phyloP scores from a whole-genome alignment of 2,329 filamentous ascomycete species.

The Dryadomyces quercivorus region DNA sequence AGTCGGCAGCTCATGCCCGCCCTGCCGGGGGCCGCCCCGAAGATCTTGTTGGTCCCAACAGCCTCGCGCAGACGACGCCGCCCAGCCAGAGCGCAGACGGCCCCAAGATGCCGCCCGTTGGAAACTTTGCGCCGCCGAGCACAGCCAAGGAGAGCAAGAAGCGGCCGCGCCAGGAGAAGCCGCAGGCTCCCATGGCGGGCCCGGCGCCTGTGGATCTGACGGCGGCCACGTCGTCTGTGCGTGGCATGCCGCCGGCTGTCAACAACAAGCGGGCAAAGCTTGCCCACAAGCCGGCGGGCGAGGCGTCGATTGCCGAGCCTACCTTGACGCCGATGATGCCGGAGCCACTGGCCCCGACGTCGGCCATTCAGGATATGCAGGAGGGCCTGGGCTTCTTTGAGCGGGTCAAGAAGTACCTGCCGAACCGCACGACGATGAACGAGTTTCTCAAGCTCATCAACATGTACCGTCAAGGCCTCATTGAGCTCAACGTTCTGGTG shows the following conservation, averaged over 20 bases:
- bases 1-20: slow-evolving; percentile 54
- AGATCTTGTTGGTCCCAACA: slow-evolving; percentile 29
- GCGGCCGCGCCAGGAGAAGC: slow-evolving; percentile 51
- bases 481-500: slow-evolving; percentile 72
- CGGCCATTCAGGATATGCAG: slow-evolving; percentile 58
- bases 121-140: slow-evolving; percentile 82
- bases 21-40: slow-evolving; percentile 52
- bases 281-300: slow-evolving; percentile 51
- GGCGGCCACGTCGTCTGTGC: slow-evolving; percentile 24
- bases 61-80: slow-evolving; percentile 42
- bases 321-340: slow-evolving; percentile 81
- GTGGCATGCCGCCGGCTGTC: slow-evolving; percentile 19
- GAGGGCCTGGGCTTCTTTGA: slow-evolving; percentile 95
- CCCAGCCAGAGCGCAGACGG: slow-evolving; percentile 39
- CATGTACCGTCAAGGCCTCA: slow-evolving; percentile 83
- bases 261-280: slow-evolving; percentile 60
- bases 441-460: slow-evolving; percentile 98
- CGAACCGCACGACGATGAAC: slow-evolving; percentile 82
- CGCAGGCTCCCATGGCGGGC: slow-evolving; percentile 35
- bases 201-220: slow-evolving; percentile 27
- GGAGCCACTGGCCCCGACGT: slow-evolving; percentile 69
- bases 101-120: slow-evolving; percentile 82
- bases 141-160: slow-evolving; percentile 88
- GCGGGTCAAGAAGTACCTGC: slow-evolving; percentile 88
- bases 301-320: slow-evolving; percentile 60